Conservation (phyloP, 1,284 basidiomycete species). For the Moniliella sp. region DNA sequence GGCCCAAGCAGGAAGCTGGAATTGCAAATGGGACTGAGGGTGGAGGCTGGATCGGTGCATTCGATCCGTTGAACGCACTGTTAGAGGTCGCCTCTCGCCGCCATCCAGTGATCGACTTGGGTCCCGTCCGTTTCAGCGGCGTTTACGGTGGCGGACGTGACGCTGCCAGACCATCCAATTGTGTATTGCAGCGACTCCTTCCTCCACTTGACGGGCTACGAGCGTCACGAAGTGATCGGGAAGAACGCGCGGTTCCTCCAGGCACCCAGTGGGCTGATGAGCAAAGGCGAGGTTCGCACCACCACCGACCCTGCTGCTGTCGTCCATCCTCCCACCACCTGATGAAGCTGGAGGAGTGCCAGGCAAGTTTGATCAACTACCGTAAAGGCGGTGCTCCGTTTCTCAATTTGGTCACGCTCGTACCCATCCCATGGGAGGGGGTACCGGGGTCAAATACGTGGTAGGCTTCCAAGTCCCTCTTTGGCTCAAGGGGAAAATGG, state of each 20-base stretch:
- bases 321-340: slow-evolving; percentile 31
- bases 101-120: slow-evolving; percentile 54
- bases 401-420: slow-evolving; percentile 36
- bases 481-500: slow-evolving; percentile 64
- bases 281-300: slow-evolving; percentile 46
- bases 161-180: slow-evolving; percentile 58
- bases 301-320: slow-evolving; percentile 54
- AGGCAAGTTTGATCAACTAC: slow-evolving; percentile 69
- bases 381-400: slow-evolving; percentile 61
- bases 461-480: slow-evolving; percentile 64
- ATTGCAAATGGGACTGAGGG: no score
- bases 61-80: slow-evolving; percentile 65
- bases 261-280: slow-evolving; percentile 48
- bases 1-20: no score
- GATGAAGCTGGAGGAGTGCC: slow-evolving; percentile 38
- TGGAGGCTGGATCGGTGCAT: no score
- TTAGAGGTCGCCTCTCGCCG: slow-evolving; percentile 53
- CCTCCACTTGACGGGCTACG: slow-evolving; percentile 59
- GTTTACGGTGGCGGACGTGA: slow-evolving; percentile 66
- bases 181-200: slow-evolving; percentile 69
- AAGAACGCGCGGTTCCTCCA: slow-evolving; percentile 41
- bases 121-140: slow-evolving; percentile 75
- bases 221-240: slow-evolving; percentile 37
- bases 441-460: slow-evolving; percentile 46
- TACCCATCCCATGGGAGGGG: slow-evolving; percentile 10